phyloP scores from a whole-genome alignment of 805 yeast genomes.

The Diddensiella santjacobensis region DNA sequence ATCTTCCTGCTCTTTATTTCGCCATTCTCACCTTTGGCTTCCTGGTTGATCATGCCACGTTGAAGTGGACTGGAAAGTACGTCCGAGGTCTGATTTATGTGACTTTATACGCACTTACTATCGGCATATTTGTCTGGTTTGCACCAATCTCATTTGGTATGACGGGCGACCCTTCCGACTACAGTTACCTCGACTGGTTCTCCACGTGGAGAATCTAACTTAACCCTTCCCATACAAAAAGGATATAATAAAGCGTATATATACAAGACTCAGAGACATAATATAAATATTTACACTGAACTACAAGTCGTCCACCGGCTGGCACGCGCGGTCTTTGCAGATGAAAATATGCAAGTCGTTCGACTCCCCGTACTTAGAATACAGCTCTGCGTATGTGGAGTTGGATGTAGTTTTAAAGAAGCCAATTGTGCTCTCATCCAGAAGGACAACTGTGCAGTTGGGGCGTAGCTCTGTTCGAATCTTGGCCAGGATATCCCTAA shows the following conservation, averaged over 20 bases:
- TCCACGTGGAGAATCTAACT: slow-evolving; percentile 49
- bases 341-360: slow-evolving; percentile 6
- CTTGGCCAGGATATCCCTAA: neutral
- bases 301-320: neutral
- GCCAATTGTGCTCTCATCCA: slow-evolving; percentile 17
- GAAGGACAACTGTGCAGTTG: slow-evolving; percentile 15
- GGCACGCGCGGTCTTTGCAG: slow-evolving; percentile 18
- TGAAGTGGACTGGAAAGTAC: slow-evolving; percentile 29
- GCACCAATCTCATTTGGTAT: slow-evolving; percentile 79
- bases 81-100: slow-evolving; percentile 38
- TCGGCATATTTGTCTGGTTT: slow-evolving; percentile 56
- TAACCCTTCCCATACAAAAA: neutral
- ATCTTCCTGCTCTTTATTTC: slow-evolving; percentile 90
- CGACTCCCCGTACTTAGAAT: slow-evolving; percentile 6
- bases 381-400: slow-evolving; percentile 13
- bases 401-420: slow-evolving; percentile 11
- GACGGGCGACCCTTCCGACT: slow-evolving; percentile 51
- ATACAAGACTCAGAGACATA: neutral
- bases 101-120: slow-evolving; percentile 46
- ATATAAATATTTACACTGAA: neutral
- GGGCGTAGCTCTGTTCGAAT: slow-evolving; percentile 5
- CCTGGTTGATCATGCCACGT: slow-evolving; percentile 48
- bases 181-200: slow-evolving; percentile 50
- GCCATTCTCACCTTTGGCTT: slow-evolving; percentile 77
- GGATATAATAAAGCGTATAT: neutral